phyloP scores from a whole-genome alignment of 306 rosid species.

The Medicago truncatula region DNA sequence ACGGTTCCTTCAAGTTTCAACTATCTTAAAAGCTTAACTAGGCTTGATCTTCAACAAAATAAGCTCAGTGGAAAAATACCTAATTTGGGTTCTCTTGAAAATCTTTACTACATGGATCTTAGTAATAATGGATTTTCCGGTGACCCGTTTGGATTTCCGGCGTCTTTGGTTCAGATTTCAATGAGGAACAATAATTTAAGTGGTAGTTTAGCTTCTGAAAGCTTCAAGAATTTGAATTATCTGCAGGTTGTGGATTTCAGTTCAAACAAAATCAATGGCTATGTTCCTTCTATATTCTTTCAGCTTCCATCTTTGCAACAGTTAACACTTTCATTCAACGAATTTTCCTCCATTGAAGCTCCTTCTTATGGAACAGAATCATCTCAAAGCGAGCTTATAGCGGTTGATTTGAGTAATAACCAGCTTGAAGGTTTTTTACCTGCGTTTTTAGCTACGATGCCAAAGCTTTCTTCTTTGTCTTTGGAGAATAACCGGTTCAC shows the following conservation, averaged over 20 bases:
- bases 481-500: conserved; percentile 70
- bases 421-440: conserved; percentile 63
- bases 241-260: conserved; percentile 75
- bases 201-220: conserved; percentile 45
- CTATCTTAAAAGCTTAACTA: conserved; percentile 46
- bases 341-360: conserved; percentile 50
- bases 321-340: conserved; percentile 70
- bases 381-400: conserved; percentile 55
- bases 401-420: conserved; percentile 79
- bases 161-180: conserved; percentile 57
- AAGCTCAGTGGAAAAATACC: conserved; percentile 62
- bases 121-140: conserved; percentile 63
- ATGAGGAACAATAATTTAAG: conserved; percentile 68
- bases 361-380: conserved; percentile 22
- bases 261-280: conserved; percentile 57
- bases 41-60: conserved; percentile 69
- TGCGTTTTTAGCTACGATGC: conserved; percentile 62
- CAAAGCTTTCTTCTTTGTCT: conserved; percentile 76
- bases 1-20: conserved; percentile 53
- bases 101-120: conserved; percentile 59
- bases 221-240: conserved; percentile 39
- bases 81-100: conserved; percentile 48
- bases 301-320: conserved; percentile 74
- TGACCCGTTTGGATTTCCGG: conserved; percentile 41
- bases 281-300: conserved; percentile 61